Evolutionary conservation across 257 asterid species (phyloP).

Genomic region (Capsicum baccatum): DNA sequence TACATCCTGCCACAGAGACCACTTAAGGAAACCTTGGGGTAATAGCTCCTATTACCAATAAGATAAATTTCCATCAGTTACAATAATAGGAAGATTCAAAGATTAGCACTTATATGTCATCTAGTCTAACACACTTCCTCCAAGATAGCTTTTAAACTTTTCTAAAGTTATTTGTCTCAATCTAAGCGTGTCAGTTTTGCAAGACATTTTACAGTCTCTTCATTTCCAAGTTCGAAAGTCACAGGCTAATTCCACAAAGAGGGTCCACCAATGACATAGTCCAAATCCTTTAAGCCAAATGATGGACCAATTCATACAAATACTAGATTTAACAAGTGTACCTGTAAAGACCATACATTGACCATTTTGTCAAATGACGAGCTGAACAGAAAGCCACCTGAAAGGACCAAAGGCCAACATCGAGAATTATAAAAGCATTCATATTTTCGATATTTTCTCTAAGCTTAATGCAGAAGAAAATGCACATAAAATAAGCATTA

Average conservation of each 20-base stretch:
- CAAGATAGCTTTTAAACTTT: neutral
- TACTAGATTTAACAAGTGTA: slow-evolving; percentile 38
- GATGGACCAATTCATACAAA: neutral
- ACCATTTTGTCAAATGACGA: slow-evolving; percentile 82
- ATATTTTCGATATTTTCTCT: neutral
- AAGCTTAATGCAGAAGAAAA: neutral
- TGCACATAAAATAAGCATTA: slow-evolving; percentile 12
- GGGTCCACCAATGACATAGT: slow-evolving; percentile 13
- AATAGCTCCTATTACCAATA: neutral
- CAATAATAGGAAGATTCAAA: neutral
- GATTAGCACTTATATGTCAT: neutral
- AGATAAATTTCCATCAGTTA: neutral
- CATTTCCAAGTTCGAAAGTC: neutral
- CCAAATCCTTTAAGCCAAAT: neutral
- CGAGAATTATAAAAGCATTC: slow-evolving; percentile 15
- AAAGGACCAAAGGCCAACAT: slow-evolving; percentile 22
- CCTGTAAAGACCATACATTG: slow-evolving; percentile 91
- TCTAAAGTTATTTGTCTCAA: neutral
- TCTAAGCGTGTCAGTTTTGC: neutral
- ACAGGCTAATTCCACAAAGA: slow-evolving; percentile 20
- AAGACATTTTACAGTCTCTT: neutral
- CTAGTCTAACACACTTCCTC: slow-evolving; percentile 5
- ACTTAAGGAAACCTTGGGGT: neutral
- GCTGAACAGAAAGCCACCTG: slow-evolving; percentile 94
- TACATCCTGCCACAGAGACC: neutral